A percentile compares a stretch with the other conserved stretches of the same genome.
phyloP scores from a whole-genome alignment of 805 yeast species.

The Metschnikowia anglica region DNA sequence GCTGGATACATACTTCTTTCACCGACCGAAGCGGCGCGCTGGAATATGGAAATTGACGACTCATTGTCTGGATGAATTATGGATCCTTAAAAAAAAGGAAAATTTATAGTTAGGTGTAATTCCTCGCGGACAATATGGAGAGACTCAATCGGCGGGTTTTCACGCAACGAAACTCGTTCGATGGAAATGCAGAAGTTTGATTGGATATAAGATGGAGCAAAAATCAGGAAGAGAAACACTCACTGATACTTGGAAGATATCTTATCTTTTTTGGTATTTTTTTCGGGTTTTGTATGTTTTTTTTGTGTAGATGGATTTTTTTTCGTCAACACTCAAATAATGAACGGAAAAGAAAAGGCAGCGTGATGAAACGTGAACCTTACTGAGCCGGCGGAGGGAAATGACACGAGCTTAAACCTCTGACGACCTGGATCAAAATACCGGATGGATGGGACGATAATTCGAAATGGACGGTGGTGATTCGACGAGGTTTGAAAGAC shows the following conservation, averaged over 20 bases:
- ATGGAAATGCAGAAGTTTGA: neutral
- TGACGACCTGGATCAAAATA: constrained; percentile 11
- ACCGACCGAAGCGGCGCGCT: constrained; percentile 98
- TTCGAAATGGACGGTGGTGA: constrained; percentile 9
- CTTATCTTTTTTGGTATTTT: constrained; percentile 1
- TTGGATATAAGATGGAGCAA: neutral
- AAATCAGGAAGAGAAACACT: neutral
- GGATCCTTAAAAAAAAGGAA: neutral
- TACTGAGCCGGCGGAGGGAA: neutral
- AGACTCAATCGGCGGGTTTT: constrained; percentile 2
- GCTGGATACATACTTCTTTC: constrained; percentile 70
- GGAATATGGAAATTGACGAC: constrained; percentile 77
- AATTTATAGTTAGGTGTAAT: too few species aligned
- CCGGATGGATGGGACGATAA: constrained; percentile 9
- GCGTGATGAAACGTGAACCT: constrained; percentile 1
- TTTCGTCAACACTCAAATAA: constrained; percentile 3
- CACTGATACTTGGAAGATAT: neutral
- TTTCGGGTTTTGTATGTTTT: constrained; percentile 2
- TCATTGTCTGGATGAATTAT: constrained; percentile 27
- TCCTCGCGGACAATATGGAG: too few species aligned
- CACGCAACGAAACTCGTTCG: neutral
- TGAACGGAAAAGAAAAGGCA: neutral
- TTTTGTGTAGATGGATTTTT: neutral
- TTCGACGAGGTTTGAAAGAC: constrained; percentile 17
- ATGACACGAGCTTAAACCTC: constrained; percentile 19